Evolutionary conservation across 768 basidiomycete genomes (phyloP).

Genomic region (Cantharellus anzutake): DNA sequence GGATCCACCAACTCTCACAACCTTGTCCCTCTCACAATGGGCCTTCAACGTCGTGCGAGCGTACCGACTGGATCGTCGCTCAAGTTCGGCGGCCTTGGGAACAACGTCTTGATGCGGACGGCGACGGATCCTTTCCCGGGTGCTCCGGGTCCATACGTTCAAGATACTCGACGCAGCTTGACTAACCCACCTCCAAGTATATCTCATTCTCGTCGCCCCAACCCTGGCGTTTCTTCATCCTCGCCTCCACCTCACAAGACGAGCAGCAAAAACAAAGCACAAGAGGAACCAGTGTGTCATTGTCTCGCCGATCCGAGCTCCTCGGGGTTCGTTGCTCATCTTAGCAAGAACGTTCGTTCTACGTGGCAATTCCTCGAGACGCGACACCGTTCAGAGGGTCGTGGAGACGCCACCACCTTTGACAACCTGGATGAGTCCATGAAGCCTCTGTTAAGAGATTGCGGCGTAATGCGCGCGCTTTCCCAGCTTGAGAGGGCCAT

Average conservation of each 20-base stretch:
- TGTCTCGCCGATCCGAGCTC: background rate
- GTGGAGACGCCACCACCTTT: too few species aligned
- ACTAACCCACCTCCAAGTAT: background rate
- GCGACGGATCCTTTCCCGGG: too few species aligned
- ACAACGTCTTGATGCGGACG: too few species aligned
- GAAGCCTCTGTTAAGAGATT: background rate
- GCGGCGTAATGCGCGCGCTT: background rate
- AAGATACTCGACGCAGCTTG: background rate
- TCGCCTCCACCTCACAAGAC: background rate
- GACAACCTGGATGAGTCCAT: too few species aligned
- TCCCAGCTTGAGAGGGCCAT: background rate
- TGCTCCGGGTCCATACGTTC: too few species aligned
- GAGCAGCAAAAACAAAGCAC: background rate
- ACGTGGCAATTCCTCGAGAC: background rate
- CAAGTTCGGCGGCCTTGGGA: background rate
- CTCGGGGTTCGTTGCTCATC: background rate
- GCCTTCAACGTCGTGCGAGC: background rate
- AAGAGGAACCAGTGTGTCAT: background rate
- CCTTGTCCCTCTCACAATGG: background rate
- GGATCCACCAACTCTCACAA: background rate
- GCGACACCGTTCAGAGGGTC: background rate
- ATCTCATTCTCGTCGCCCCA: background rate
- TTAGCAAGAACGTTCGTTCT: background rate
- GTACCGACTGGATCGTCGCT: background rate
- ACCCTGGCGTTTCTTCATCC: background rate